Evolutionary conservation across 2,329 filamentous ascomycete genomes (phyloP).

Genomic region (Talaromyces sp.): DNA sequence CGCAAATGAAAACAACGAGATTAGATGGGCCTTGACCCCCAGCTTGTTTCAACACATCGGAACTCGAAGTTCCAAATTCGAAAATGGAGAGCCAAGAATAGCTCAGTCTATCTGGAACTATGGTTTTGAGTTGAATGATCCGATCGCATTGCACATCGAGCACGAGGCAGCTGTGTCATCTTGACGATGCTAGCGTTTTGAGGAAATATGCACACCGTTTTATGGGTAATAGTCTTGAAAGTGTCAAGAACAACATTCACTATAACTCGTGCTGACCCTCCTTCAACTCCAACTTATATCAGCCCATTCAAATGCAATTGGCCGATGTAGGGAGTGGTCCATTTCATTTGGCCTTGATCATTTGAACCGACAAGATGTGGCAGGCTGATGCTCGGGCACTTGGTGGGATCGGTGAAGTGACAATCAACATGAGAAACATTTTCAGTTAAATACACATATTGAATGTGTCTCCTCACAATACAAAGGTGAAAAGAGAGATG

Average conservation of each 20-base stretch:
- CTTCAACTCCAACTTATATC: neutral
- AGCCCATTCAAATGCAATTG: neutral
- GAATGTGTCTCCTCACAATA: neutral
- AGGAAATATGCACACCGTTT: neutral
- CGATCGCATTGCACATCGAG: neutral
- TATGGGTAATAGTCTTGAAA: too few relatives aligned
- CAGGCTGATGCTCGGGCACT: neutral
- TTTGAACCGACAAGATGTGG: neutral
- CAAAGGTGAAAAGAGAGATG: too few relatives aligned
- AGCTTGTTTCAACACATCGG: conserved; percentile 43
- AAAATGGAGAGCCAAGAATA: neutral
- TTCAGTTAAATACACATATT: neutral
- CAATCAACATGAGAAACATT: neutral
- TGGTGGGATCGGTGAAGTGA: neutral
- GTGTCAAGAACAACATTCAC: neutral
- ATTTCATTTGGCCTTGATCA: neutral
- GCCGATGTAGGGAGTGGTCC: neutral
- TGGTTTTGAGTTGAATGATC: conserved; percentile 16
- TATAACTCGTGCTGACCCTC: neutral
- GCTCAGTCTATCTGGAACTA: conserved; percentile 16
- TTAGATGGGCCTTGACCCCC: conserved; percentile 40
- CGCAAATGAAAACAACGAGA: conserved; percentile 31
- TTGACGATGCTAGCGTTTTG: neutral
- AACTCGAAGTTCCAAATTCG: conserved; percentile 31
- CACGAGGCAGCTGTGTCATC: neutral